phyloP scores from a whole-genome alignment of 2,329 filamentous ascomycete species.

The Fusarium palustre region DNA sequence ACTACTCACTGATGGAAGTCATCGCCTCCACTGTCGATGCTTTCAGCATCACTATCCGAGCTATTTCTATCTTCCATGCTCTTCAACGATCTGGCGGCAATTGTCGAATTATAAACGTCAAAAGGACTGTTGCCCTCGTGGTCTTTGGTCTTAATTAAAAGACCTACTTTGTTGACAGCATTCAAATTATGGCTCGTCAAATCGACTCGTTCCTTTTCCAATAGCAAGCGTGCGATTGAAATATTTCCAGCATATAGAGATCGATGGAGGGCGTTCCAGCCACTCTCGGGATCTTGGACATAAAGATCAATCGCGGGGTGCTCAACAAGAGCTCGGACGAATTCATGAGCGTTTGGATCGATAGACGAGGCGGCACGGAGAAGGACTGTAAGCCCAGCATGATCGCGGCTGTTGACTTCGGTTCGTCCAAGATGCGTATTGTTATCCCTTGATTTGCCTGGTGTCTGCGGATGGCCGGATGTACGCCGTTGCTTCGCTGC shows the following conservation, averaged over 20 bases:
- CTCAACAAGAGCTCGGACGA: constrained; percentile 82
- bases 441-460: constrained; percentile 59
- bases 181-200: constrained; percentile 69
- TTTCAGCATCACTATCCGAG: constrained; percentile 65
- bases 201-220: constrained; percentile 80
- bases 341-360: constrained; percentile 74
- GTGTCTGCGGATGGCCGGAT: constrained; percentile 61
- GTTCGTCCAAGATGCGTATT: constrained; percentile 61
- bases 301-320: constrained; percentile 89
- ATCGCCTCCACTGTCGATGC: constrained; percentile 60
- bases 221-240: constrained; percentile 82
- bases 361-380: constrained; percentile 85
- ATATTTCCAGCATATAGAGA: constrained; percentile 92
- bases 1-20: constrained; percentile 47
- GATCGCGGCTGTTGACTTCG: constrained; percentile 88
- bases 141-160: constrained; percentile 94
- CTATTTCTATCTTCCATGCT: constrained; percentile 59
- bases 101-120: constrained; percentile 90
- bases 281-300: constrained; percentile 87
- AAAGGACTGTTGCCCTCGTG: constrained; percentile 94
- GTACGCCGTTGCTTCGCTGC: constrained; percentile 63
- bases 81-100: constrained; percentile 78
- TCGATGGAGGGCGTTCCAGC: constrained; percentile 94
- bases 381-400: constrained; percentile 83
- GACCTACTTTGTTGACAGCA: constrained; percentile 72